These are phyloP conservation scores for Dendrobium nobile DNA, from an alignment of 106 monocot species.

Conservation along the genomic window DNA sequence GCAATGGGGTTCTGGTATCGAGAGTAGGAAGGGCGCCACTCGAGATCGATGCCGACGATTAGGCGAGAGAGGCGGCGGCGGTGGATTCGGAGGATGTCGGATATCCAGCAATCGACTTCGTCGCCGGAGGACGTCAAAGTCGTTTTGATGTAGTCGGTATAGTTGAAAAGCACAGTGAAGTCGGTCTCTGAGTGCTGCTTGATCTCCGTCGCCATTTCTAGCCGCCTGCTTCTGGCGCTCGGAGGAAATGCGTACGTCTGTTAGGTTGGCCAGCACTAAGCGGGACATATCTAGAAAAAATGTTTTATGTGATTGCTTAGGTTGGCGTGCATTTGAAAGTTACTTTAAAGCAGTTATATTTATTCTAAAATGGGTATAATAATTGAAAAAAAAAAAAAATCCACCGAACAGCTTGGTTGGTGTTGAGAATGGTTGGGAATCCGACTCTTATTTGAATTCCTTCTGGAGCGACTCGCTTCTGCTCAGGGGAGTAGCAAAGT, in stretches of 20 bases:
- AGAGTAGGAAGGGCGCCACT: slow-evolving; percentile 45
- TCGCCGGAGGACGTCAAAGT: slow-evolving; percentile 27
- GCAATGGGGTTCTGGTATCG: slow-evolving; percentile 36
- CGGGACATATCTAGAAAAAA: no score
- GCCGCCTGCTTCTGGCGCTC: not conserved
- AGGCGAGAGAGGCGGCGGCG: slow-evolving; percentile 17
- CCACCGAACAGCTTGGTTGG: no score
- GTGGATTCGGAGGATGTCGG: slow-evolving; percentile 23
- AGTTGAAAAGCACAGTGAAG: slow-evolving; percentile 25
- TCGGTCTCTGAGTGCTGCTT: slow-evolving; percentile 4
- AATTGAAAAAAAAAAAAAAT: no score
- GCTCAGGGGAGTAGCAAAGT: no score
- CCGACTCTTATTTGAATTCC: no score
- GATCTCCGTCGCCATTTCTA: slow-evolving; percentile 5
- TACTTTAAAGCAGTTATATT: no score
- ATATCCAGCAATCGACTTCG: slow-evolving; percentile 22
- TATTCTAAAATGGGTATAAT: no score
- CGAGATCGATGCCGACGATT: slow-evolving; percentile 50
- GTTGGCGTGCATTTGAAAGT: no score
- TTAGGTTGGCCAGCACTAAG: no score
- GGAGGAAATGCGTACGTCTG: not conserved
- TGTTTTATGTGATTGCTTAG: no score
- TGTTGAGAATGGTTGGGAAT: no score
- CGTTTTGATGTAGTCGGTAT: slow-evolving; percentile 19
- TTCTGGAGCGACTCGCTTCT: no score